Conservation (phyloP, 208 protist genomes). For the Vickermania ingenoplastis region DNA sequence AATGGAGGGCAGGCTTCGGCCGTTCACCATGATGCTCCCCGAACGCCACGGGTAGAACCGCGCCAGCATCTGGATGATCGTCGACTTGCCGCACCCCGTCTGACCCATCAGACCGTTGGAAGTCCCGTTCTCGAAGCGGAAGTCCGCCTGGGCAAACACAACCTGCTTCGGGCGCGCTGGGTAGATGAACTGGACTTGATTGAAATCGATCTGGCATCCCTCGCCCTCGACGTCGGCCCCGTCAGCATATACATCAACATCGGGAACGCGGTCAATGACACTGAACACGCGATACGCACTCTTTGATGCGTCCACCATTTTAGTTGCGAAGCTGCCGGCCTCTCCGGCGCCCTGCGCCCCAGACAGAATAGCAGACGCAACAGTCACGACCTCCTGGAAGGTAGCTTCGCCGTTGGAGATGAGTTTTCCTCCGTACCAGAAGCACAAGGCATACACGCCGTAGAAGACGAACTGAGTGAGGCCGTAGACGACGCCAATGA, state of each 20-base stretch:
- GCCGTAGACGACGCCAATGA: slow-evolving; percentile 37
- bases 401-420: slow-evolving; percentile 46
- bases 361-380: slow-evolving; percentile 44
- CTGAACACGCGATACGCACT: slow-evolving; percentile 54
- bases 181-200: slow-evolving; percentile 51
- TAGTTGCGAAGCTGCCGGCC: slow-evolving; percentile 52
- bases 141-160: slow-evolving; percentile 32
- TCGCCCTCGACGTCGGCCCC: background rate
- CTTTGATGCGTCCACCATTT: slow-evolving; percentile 33
- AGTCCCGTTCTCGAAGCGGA: slow-evolving; percentile 27
- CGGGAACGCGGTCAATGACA: slow-evolving; percentile 64
- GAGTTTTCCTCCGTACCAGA: slow-evolving; percentile 75
- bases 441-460: slow-evolving; percentile 46
- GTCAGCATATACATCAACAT: slow-evolving; percentile 28
- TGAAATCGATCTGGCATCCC: slow-evolving; percentile 41
- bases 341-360: slow-evolving; percentile 48
- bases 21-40: slow-evolving; percentile 57
- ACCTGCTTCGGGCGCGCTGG: slow-evolving; percentile 42
- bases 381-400: slow-evolving; percentile 44
- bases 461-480: slow-evolving; percentile 54
- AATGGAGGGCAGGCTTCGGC: slow-evolving; percentile 32
- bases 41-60: slow-evolving; percentile 61
- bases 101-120: slow-evolving; percentile 67
- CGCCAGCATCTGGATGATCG: slow-evolving; percentile 73
- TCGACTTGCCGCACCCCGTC: too few relatives aligned